A percentile compares a stretch with the other conserved stretches of the same genome.
Conservation (phyloP, 1,139 yeast species). For the Magnusiomyces paraingens region DNA sequence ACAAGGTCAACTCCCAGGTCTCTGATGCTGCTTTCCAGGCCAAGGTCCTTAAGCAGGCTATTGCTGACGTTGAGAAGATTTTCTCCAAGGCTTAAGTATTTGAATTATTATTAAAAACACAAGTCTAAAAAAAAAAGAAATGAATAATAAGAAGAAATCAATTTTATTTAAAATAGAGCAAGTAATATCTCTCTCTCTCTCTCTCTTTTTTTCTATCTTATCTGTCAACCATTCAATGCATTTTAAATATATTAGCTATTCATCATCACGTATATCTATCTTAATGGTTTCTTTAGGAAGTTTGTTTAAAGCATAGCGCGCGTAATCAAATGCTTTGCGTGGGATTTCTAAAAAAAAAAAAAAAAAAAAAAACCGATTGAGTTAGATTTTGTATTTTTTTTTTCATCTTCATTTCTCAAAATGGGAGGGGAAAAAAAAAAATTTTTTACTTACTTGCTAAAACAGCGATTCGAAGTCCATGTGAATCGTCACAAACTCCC, state of each 20-base stretch:
- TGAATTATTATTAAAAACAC: background rate
- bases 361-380: background rate
- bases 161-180: background rate
- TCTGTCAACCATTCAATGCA: no score
- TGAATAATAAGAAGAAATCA: background rate
- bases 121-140: no score
- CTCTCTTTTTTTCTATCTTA: background rate
- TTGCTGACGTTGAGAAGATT: constrained; percentile 84
- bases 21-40: constrained; percentile 91
- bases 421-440: background rate
- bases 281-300: background rate
- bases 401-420: no score
- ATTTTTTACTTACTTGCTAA: constrained; percentile 39
- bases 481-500: constrained; percentile 73
- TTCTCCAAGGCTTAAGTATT: constrained; percentile 39
- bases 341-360: background rate
- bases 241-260: no score
- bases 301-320: background rate
- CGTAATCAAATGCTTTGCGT: background rate
- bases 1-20: constrained; percentile 83
- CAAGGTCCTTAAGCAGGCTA: constrained; percentile 81
- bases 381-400: no score
- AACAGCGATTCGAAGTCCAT: constrained; percentile 79
- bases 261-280: no score
- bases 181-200: background rate